Evolutionary conservation across 2,329 filamentous ascomycete species (phyloP).

Genomic region (Botrytis fragariae): DNA sequence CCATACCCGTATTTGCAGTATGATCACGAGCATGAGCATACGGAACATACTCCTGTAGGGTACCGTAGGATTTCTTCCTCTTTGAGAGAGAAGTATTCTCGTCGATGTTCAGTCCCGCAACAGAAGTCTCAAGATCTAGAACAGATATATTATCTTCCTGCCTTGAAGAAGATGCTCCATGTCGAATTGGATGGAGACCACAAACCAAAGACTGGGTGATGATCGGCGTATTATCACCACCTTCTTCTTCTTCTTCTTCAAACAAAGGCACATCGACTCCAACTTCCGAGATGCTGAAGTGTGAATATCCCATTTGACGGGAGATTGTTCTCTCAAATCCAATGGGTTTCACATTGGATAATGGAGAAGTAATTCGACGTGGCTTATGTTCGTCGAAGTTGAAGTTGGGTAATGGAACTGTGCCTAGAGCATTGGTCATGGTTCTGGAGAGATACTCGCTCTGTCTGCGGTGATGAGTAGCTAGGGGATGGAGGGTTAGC

Average conservation of each 20-base stretch:
- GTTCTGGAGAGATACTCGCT: accelerated
- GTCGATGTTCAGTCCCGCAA: accelerated
- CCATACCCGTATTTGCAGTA: accelerated
- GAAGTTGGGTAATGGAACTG: accelerated
- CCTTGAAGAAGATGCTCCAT: accelerated
- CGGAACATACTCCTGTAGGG: accelerated
- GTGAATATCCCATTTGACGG: not conserved
- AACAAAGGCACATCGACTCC: not conserved
- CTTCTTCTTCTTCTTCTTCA: not conserved
- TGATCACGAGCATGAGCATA: not conserved
- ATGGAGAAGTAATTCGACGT: not conserved
- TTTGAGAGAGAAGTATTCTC: accelerated
- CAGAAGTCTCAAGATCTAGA: not conserved
- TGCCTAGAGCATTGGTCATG: not conserved
- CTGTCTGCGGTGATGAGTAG: not conserved
- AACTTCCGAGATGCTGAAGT: not conserved
- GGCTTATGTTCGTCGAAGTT: not conserved
- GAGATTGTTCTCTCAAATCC: not conserved
- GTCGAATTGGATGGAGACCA: accelerated
- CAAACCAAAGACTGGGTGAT: not conserved
- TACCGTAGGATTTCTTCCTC: accelerated
- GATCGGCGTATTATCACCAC: not conserved
- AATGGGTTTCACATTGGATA: not conserved
- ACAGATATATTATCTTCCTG: not conserved
- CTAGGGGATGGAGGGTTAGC: accelerated